Percentiles rank a stretch among this genome's conserved stretches.
Conservation (phyloP, 148 eudicot genomes). For the Diospyros lotus region DNA sequence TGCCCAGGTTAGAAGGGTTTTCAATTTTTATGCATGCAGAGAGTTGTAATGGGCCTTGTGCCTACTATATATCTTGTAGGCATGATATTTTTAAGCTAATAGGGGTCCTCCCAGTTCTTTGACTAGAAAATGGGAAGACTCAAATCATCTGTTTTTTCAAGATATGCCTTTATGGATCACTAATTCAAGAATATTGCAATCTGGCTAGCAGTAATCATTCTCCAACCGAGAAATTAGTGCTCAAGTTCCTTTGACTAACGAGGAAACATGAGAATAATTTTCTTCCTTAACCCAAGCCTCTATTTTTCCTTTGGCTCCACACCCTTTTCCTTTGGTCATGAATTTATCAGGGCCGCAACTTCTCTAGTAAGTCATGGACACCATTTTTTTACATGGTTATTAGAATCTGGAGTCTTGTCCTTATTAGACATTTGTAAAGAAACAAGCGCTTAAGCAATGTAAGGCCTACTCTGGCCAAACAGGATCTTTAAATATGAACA, state of each 20-base stretch:
- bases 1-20: slow-evolving; percentile 57
- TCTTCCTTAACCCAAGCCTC: background rate
- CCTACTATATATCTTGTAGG: background rate
- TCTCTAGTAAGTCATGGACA: background rate
- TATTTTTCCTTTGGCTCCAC: background rate
- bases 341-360: background rate
- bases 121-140: background rate
- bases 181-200: background rate
- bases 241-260: background rate
- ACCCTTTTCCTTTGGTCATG: background rate
- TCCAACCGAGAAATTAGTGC: background rate
- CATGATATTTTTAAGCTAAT: too few relatives aligned
- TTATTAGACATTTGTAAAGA: background rate
- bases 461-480: background rate
- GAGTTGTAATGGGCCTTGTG: background rate
- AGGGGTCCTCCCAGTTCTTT: too few relatives aligned
- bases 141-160: background rate
- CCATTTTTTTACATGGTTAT: background rate
- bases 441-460: background rate
- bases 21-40: background rate
- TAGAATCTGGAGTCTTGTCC: background rate
- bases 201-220: background rate
- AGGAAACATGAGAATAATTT: background rate
- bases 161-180: background rate
- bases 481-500: background rate